A percentile compares a stretch with the other conserved stretches of the same genome.
Evolutionary conservation across 768 basidiomycete genomes (phyloP).

Genomic region (Pleurotus cornucopiae): DNA sequence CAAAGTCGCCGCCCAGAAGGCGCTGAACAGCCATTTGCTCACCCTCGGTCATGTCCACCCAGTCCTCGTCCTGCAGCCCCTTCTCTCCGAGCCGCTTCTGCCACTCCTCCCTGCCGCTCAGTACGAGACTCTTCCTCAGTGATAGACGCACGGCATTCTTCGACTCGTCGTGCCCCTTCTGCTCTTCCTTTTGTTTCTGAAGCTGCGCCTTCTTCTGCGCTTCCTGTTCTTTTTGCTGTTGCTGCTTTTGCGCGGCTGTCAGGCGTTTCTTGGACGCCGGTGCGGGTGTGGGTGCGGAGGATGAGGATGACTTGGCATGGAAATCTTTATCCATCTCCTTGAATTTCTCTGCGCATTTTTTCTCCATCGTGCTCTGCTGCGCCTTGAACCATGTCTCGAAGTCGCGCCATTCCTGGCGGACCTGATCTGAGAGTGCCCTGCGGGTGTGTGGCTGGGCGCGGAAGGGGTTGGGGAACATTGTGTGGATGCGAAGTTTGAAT

Average conservation of each 20-base stretch:
- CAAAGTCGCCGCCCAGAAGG: conserved; percentile 33
- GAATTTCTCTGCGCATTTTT: conserved; percentile 19
- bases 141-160: conserved; percentile 21
- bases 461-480: conserved; percentile 16
- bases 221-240: neutral
- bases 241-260: conserved; percentile 3
- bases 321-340: conserved; percentile 21
- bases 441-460: conserved; percentile 1
- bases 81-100: conserved; percentile 26
- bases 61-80: conserved; percentile 36
- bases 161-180: conserved; percentile 25
- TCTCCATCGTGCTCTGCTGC: conserved; percentile 20
- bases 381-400: conserved; percentile 29
- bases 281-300: conserved; percentile 16
- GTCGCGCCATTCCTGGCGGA: conserved; percentile 29
- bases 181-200: neutral
- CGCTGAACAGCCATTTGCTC: conserved; percentile 31
- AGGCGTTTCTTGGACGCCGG: conserved; percentile 14
- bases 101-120: conserved; percentile 37
- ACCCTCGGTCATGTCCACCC: conserved; percentile 35
- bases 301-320: neutral
- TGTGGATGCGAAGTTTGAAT: neutral
- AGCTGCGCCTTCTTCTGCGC: neutral
- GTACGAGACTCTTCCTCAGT: conserved; percentile 28
- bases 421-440: conserved; percentile 14